phyloP scores from a whole-genome alignment of 345 rosid genomes.

The Populus tremula region DNA sequence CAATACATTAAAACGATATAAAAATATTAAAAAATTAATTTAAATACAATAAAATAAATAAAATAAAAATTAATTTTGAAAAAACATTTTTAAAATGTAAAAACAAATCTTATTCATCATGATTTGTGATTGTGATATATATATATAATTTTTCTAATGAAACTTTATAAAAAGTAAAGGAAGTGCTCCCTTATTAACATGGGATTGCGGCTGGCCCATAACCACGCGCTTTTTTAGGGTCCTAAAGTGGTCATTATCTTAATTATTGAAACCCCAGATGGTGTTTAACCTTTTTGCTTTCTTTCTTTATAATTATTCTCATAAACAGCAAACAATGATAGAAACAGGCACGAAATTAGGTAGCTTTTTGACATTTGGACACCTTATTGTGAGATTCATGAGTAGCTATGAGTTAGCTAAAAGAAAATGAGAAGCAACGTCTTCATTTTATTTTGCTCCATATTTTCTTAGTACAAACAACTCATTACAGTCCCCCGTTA shows the following conservation, averaged over 20 bases:
- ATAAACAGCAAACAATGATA: constrained; percentile 19
- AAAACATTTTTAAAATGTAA: too few species aligned
- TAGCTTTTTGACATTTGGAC: constrained; percentile 23
- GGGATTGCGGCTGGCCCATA: constrained; percentile 8
- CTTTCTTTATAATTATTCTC: background rate
- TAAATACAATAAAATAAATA: too few species aligned
- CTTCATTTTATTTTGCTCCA: too few species aligned
- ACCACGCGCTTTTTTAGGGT: constrained; percentile 9
- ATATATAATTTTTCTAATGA: background rate
- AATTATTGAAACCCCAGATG: constrained; percentile 16
- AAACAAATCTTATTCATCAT: background rate
- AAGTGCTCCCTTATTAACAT: background rate
- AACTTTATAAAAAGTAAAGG: background rate
- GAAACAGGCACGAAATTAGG: constrained; percentile 14
- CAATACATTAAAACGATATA: too few species aligned
- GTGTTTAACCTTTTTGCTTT: background rate
- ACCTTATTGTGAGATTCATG: constrained; percentile 6
- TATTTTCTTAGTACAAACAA: too few species aligned
- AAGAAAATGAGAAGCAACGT: too few species aligned
- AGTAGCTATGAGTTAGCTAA: constrained; percentile 3
- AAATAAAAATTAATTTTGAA: too few species aligned
- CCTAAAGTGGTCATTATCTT: constrained; percentile 18
- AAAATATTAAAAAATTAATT: too few species aligned
- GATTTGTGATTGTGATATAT: background rate
- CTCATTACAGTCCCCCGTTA: too few species aligned